These are phyloP conservation scores for Cyclotella sp. DNA, from an alignment of 108 stramenopile species.

Conservation along the genomic window DNA sequence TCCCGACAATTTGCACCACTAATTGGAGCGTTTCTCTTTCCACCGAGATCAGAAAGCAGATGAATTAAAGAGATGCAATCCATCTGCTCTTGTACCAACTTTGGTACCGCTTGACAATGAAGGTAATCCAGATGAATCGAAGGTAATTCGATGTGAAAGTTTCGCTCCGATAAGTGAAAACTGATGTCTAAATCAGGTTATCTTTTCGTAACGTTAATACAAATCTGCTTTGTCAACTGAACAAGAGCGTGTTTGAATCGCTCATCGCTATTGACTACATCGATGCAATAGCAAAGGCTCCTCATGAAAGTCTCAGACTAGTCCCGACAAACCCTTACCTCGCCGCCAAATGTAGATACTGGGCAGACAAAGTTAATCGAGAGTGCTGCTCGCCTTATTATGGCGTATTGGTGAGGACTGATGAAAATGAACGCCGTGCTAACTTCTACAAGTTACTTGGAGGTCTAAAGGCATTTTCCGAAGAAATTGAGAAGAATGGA, in stretches of 20 bases:
- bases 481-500: conserved; percentile 62
- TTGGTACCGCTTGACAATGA: conserved; percentile 61
- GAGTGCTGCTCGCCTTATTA: conserved; percentile 87
- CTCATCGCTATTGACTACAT: conserved; percentile 77
- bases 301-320: conserved; percentile 49
- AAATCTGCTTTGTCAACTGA: background rate
- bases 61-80: conserved; percentile 71
- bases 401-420: conserved; percentile 74
- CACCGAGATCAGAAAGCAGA: conserved; percentile 58
- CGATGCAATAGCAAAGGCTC: conserved; percentile 70
- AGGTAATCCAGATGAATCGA: conserved; percentile 53
- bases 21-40: background rate
- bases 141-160: conserved; percentile 6
- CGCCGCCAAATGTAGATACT: conserved; percentile 71
- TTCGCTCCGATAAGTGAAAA: background rate
- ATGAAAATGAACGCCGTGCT: conserved; percentile 66
- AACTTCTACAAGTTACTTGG: conserved; percentile 67
- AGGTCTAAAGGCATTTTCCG: conserved; percentile 69
- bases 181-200: background rate
- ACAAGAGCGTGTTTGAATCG: conserved; percentile 72
- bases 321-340: conserved; percentile 75
- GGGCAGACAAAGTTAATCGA: conserved; percentile 84
- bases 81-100: conserved; percentile 81
- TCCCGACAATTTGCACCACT: background rate
- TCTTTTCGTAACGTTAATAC: background rate